Base-by-base conservation (phyloP, 495 filamentous ascomycete species). In the Neurospora cerealis region DNA sequence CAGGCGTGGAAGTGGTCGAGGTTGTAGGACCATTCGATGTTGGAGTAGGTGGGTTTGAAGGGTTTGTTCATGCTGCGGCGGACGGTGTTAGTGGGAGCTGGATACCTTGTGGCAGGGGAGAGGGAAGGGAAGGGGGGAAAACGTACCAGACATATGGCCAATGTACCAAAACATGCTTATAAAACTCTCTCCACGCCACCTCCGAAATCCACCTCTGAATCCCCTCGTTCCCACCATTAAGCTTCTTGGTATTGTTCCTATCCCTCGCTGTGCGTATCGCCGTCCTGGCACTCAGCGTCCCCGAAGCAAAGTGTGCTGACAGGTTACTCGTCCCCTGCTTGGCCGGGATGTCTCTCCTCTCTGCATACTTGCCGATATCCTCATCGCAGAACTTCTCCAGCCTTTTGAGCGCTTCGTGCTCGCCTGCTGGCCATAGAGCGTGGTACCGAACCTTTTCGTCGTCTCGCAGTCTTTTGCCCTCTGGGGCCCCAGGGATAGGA, bases 121-220 rank as follows among this genome's bases (percentile, higher is more conserved):
- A 0, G 21, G 28, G 24, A 37, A 37, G 13, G 46, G 36, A 11
- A 24, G 9, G 32, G 4, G 21, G 5, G 36, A 32, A 17, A 9
- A 78, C 86, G 72, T 80, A 93, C 92, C 93, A 95, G 41, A 96
- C 88, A 75, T 93, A 96, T 5, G 95, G 95, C 93, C 93, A 97
- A 73, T 95, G 85, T 4, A 88, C 91, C 17, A 97, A 83, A 5
- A 97, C 92, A 80, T 97, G 93, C 74, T 92, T 92, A 81, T 97
- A 97, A 78, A 97, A 98, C 77, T 97, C 94, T 10, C 94, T 86
- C 95, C 94, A 96, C 1, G 93, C 94, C 0, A 98, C 86, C 79
- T 97, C 94, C 71, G 90, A 90, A 74, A 97, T 95, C 94, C 93
- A 98, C 4, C 86, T 83, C 70, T 85, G 82, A 42, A 93, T 92